Base-by-base conservation (phyloP, 306 rosid species). In the Medicago arabica region DNA sequence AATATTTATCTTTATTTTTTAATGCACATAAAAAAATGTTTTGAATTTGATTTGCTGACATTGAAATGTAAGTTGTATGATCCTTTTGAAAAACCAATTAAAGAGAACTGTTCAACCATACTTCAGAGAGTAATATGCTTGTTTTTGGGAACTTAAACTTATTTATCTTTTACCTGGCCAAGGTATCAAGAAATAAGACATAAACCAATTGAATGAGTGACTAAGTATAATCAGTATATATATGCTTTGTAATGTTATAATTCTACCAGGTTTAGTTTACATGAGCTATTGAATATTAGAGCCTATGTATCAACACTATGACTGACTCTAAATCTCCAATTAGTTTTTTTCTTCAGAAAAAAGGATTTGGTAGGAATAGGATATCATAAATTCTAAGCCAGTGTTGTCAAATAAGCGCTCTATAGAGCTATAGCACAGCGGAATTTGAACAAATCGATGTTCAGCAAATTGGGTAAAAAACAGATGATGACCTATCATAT, bases 61-160 rank as follows among this genome's bases (percentile, higher is more conserved):
- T n/a, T n/a, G n/a, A n/a, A n/a, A n/a, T n/a, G n/a, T n/a, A n/a
- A n/a, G n/a, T n/a, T n/a, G n/a, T n/a, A n/a, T n/a, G 41, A 28
- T 21, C 36, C 17, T 72, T 53, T 44, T 54, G 21, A 23, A 21
- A 62, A 41, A 34, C 64, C 72, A 40, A 21, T 21, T 62, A 19
- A 57, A 57, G 71, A 70, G 40, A 67, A 34, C 40, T 51, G 31
- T 72, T 40, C 69, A 43, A 14, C 36, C 77, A 23, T 53, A 64
- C 62, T 69, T 43, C 6, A 43, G 55, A 13, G 59, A 67, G 66
- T 70, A 21, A 47, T 51, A 62, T 28, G n/a, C n/a, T n/a, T n/a
- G n/a, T n/a, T n/a, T n/a, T n/a, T n/a, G n/a, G n/a, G n/a, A n/a
- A n/a, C n/a, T n/a, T n/a, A n/a, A n/a, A n/a, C n/a, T n/a, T n/a